phyloP scores from a whole-genome alignment of 1,284 basidiomycete species.

The Phellinidium pouzarii region DNA sequence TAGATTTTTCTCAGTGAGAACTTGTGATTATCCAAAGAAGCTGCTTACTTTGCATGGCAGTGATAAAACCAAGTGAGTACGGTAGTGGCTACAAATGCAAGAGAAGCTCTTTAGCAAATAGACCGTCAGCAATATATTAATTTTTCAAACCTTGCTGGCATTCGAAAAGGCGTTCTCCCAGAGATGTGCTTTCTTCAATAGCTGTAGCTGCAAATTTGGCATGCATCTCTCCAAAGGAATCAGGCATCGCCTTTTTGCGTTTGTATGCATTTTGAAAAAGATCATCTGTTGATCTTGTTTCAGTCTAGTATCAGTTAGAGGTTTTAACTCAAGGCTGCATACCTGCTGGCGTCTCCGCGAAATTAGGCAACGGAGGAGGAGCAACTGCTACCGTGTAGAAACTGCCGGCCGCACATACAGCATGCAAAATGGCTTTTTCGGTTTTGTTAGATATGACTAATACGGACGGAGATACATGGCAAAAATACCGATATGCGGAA shows the following conservation, averaged over 20 bases:
- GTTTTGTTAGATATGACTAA: slow-evolving; percentile 23
- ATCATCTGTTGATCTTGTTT: slow-evolving; percentile 38
- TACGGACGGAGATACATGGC: neutral
- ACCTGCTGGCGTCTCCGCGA: slow-evolving; percentile 43
- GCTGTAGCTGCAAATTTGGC: slow-evolving; percentile 48
- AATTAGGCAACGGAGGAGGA: slow-evolving; percentile 45
- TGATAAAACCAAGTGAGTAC: slow-evolving; percentile 68
- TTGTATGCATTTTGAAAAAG: slow-evolving; percentile 45
- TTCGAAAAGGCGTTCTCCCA: slow-evolving; percentile 53
- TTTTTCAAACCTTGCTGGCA: slow-evolving; percentile 48
- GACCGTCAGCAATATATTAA: neutral
- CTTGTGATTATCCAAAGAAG: neutral
- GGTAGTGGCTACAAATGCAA: slow-evolving; percentile 40
- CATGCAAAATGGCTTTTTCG: slow-evolving; percentile 55
- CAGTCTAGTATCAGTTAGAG: neutral
- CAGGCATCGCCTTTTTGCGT: slow-evolving; percentile 38
- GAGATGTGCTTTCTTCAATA: slow-evolving; percentile 40
- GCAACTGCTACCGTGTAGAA: slow-evolving; percentile 55
- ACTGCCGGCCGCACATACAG: slow-evolving; percentile 69
- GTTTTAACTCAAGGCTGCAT: slow-evolving; percentile 22
- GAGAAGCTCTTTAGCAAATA: neutral
- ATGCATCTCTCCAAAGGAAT: slow-evolving; percentile 64
- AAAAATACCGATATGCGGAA: slow-evolving; percentile 36
- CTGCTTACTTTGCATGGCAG: slow-evolving; percentile 54
- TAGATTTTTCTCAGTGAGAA: neutral